These are phyloP conservation scores for Verticillium albo-atrum DNA, from an alignment of 2,329 filamentous ascomycete genomes.

Conservation along the genomic window DNA sequence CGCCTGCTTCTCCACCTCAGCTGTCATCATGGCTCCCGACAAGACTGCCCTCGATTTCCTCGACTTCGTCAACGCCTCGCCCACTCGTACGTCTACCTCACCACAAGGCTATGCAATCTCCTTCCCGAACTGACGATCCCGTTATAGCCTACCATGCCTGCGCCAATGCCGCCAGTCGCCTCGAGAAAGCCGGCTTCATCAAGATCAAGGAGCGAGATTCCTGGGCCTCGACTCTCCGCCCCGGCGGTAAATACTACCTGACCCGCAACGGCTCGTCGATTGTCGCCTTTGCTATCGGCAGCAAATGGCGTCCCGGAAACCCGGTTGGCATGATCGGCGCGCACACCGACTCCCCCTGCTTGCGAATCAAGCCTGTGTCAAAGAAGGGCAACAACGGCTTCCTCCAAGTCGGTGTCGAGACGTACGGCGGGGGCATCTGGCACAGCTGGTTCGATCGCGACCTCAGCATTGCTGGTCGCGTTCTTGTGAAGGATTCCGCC, in stretches of 20 bases:
- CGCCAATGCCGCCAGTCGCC: conserved; percentile 67
- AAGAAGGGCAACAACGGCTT: conserved; percentile 85
- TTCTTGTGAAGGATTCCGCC: conserved; percentile 70
- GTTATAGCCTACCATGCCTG: conserved; percentile 97
- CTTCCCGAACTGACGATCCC: no score
- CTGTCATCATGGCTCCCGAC: conserved; percentile 45
- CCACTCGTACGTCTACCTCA: conserved; percentile 80
- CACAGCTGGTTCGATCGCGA: conserved; percentile 98
- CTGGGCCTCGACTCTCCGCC: conserved; percentile 74
- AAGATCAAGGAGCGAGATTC: conserved; percentile 87
- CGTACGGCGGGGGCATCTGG: conserved; percentile 95
- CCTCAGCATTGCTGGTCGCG: conserved; percentile 81
- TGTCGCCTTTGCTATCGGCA: conserved; percentile 86
- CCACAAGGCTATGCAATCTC: neutral
- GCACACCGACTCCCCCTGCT: conserved; percentile 90
- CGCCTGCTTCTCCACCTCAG: conserved; percentile 21
- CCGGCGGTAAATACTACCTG: conserved; percentile 93
- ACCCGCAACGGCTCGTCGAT: conserved; percentile 92
- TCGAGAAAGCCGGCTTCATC: conserved; percentile 80
- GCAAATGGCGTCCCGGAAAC: conserved; percentile 87
- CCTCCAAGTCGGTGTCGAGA: conserved; percentile 91
- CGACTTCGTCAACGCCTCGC: conserved; percentile 90
- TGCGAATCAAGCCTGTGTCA: conserved; percentile 90
- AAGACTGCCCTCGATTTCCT: conserved; percentile 75
- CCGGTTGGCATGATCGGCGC: conserved; percentile 90